These are phyloP conservation scores for Xanthoconium separans DNA, from an alignment of 1,284 basidiomycete genomes.

Conservation along the genomic window DNA sequence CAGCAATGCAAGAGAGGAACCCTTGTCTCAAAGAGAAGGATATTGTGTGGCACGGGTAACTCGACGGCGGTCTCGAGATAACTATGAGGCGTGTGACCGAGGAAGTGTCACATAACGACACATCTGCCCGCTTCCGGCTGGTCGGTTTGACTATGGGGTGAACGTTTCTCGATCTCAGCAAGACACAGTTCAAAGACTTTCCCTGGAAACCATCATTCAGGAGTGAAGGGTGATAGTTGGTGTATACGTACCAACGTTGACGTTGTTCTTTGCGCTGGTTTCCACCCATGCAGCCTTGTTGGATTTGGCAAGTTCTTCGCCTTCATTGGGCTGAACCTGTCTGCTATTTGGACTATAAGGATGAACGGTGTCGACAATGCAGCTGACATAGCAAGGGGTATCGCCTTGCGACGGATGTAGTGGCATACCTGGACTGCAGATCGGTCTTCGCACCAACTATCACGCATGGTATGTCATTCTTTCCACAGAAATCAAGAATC, in stretches of 20 bases:
- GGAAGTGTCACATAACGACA: conserved; percentile 60
- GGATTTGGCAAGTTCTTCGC: conserved; percentile 70
- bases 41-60: conserved; percentile 35
- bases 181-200: conserved; percentile 89
- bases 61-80: conserved; percentile 26
- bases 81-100: conserved; percentile 13
- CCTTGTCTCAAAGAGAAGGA: conserved; percentile 22
- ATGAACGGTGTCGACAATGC: conserved; percentile 24
- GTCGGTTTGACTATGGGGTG: conserved; percentile 57
- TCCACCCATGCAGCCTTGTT: conserved; percentile 83
- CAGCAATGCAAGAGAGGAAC: conserved; percentile 29
- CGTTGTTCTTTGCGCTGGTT: conserved; percentile 85
- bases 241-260: conserved; percentile 76
- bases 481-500: conserved; percentile 92
- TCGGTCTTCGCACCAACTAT: conserved; percentile 97
- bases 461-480: conserved; percentile 90
- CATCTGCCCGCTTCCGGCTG: conserved; percentile 59
- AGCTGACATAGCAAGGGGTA: conserved; percentile 9
- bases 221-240: conserved; percentile 3
- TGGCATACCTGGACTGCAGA: conserved; percentile 66
- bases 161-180: conserved; percentile 80
- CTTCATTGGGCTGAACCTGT: conserved; percentile 77
- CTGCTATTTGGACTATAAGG: conserved; percentile 46
- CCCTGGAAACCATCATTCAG: conserved; percentile 42
- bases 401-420: conserved; percentile 9